phyloP scores from a whole-genome alignment of 257 asterid genomes.

The Coffea eugenioides region DNA sequence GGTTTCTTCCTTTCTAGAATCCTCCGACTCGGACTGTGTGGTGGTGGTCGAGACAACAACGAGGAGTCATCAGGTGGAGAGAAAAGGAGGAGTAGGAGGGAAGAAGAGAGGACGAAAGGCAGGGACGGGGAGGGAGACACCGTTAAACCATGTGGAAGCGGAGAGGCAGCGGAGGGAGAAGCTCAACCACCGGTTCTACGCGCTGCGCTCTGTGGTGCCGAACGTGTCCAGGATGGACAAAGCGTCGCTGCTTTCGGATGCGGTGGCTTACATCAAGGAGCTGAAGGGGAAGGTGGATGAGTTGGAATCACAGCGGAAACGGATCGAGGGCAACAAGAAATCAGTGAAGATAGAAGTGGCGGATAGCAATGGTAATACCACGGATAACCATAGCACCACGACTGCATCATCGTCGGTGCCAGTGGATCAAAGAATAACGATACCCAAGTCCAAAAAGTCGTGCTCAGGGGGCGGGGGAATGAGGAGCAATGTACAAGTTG shows the following conservation, averaged over 20 bases:
- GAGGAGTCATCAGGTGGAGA: constrained; percentile 1
- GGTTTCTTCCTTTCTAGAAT: constrained; percentile 10
- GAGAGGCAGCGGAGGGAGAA: constrained; percentile 92
- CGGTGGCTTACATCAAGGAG: constrained; percentile 74
- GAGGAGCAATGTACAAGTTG: constrained; percentile 30
- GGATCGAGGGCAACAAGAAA: too few species aligned
- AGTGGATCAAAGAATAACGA: constrained; percentile 13
- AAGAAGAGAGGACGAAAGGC: constrained; percentile 73
- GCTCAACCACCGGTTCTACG: constrained; percentile 78
- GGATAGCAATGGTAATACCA: not conserved
- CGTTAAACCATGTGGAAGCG: constrained; percentile 73
- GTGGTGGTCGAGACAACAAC: not conserved
- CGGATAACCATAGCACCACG: constrained; percentile 46
- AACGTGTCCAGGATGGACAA: constrained; percentile 80
- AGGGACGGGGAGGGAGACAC: constrained; percentile 26
- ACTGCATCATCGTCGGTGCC: constrained; percentile 28
- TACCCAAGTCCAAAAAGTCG: not conserved
- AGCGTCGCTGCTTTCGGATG: constrained; percentile 73
- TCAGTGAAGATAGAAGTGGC: constrained; percentile 30
- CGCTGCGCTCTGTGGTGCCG: constrained; percentile 79
- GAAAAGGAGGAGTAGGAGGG: constrained; percentile 15
- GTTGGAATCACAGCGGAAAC: constrained; percentile 32
- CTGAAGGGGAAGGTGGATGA: constrained; percentile 54
- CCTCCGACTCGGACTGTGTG: constrained; percentile 30
- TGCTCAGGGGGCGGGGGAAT: too few species aligned